Evolutionary conservation across 2,329 filamentous ascomycete species (phyloP), one percentile per base, ranked within the genome.

Genomic region (Epicoccum sorghinum): DNA sequence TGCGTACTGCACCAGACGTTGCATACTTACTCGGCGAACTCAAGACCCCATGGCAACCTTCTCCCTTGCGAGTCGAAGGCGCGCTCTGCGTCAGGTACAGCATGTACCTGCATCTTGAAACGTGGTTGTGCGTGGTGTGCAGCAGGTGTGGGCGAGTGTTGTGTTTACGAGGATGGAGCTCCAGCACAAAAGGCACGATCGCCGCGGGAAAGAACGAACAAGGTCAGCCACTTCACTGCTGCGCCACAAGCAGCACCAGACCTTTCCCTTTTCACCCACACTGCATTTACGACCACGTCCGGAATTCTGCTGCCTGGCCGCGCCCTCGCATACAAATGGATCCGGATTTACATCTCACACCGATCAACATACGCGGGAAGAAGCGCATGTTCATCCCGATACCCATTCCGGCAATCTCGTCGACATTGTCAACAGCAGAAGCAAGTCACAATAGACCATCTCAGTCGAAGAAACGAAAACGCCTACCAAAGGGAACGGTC

Each of bases 71-170:
- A 79, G 66, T 87, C 84, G 65, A 79, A 78, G 29, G 83, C 84
- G 65, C 84, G 82, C 72, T 88, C 86, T 62, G 83, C 80, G 48
- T 83, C 83, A 30, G 85, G 84, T 9, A 88, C 85, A 29, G 83
- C 83, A 71, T 88, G 85, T 46, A 88, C 84, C 72, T 88, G 85
- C 82, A 87, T 87, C 51, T 75, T 76, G 57, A 23, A 35, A 9
- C 43, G 18, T 36, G 44, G 33, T 36, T 29, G 40, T 50, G 13
- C 43, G 35, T 47, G 24, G 52, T 57, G 51, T 52, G 43, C 46
- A 55, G 38, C 4, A 23, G 40, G 49, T 47, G 49, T 18, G 41
- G 10, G 41, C 39, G 48, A 29, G 45, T 47, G 44, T 51, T 29
- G 46, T 45, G 43, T 52, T 53, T 59, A 57, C 59, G 58, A 52